Evolutionary conservation across 805 yeast genomes (phyloP).

Genomic region (Lipomyces chichibuensis): DNA sequence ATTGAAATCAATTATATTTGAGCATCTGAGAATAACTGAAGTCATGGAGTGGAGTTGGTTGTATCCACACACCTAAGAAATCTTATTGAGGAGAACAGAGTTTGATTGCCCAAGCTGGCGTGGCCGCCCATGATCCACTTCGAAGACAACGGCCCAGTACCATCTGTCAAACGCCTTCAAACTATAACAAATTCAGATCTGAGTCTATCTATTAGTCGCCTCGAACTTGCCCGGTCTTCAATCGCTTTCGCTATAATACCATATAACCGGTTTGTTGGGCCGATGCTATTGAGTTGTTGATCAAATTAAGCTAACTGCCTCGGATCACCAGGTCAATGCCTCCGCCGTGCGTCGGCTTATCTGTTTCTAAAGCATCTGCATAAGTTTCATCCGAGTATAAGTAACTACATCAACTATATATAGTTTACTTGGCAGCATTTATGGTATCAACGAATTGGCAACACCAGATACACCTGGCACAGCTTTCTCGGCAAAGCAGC

Average conservation of each 20-base stretch:
- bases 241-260: neutral
- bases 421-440: slow-evolving; percentile 1
- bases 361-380: neutral
- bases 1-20: too few relatives aligned
- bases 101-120: too few relatives aligned
- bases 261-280: neutral
- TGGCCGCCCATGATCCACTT: too few relatives aligned
- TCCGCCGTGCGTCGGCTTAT: neutral
- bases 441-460: slow-evolving; percentile 56
- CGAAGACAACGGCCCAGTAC: too few relatives aligned
- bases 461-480: slow-evolving; percentile 75
- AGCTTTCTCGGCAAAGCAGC: slow-evolving; percentile 66
- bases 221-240: neutral
- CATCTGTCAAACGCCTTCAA: neutral
- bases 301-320: neutral
- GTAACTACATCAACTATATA: neutral
- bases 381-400: neutral
- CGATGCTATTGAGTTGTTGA: neutral
- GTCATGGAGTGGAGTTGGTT: too few relatives aligned
- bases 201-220: neutral
- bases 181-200: neutral
- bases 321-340: neutral
- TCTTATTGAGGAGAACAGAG: too few relatives aligned
- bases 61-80: too few relatives aligned
- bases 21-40: too few relatives aligned